Percentiles rank a stretch among this genome's conserved stretches.
These are phyloP conservation scores for Naematelia encephala DNA, from an alignment of 768 basidiomycete species.

Conservation along the genomic window DNA sequence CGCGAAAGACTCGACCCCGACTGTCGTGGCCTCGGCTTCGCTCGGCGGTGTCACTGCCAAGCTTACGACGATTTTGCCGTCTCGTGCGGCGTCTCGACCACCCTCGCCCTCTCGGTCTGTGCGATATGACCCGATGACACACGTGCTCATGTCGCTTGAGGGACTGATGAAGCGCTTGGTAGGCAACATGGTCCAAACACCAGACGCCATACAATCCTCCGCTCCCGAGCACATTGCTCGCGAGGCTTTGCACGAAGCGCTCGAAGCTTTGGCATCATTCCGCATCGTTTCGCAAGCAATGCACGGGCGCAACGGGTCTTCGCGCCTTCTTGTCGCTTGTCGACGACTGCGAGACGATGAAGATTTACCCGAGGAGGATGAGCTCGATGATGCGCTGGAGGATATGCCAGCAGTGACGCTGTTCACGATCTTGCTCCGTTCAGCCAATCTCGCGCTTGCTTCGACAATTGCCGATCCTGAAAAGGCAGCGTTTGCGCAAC, in stretches of 20 bases:
- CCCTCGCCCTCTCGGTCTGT: conserved; percentile 41
- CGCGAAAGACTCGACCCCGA: conserved; percentile 26
- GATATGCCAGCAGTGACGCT: conserved; percentile 47
- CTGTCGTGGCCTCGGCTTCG: conserved; percentile 25
- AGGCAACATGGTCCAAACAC: conserved; percentile 40
- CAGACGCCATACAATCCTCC: conserved; percentile 42
- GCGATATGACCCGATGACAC: conserved; percentile 32
- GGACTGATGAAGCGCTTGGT: conserved; percentile 45
- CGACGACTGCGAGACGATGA: conserved; percentile 45
- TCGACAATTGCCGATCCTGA: neutral
- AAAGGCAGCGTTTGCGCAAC: neutral
- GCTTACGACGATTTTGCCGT: conserved; percentile 46
- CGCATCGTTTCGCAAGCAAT: conserved; percentile 8
- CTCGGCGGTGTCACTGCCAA: conserved; percentile 40
- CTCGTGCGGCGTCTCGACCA: conserved; percentile 45
- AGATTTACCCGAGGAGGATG: conserved; percentile 36
- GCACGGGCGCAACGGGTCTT: neutral
- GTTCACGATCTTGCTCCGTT: conserved; percentile 34
- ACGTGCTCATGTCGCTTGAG: conserved; percentile 45
- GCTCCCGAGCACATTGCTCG: conserved; percentile 20
- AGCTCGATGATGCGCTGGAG: conserved; percentile 47
- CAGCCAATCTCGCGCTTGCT: conserved; percentile 31
- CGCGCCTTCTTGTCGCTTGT: neutral
- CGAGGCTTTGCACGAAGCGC: conserved; percentile 47
- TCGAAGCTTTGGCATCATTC: conserved; percentile 46